phyloP scores from a whole-genome alignment of 2,329 filamentous ascomycete genomes.

The Zymoseptoria passerinii region DNA sequence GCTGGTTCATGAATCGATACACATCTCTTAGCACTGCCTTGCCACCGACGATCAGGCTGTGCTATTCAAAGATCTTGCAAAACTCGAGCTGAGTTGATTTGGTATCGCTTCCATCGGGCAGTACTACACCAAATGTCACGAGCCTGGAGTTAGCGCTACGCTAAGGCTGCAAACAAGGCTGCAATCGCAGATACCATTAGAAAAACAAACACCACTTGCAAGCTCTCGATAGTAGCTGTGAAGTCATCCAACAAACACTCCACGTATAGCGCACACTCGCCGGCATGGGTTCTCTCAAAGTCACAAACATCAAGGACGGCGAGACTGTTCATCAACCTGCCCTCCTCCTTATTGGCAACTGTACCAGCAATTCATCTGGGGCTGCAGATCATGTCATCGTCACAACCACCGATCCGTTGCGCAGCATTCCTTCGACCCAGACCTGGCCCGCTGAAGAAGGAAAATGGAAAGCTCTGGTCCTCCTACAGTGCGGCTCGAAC shows the following conservation, averaged over 20 bases:
- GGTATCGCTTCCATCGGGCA: too few relatives aligned
- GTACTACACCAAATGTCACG: background rate
- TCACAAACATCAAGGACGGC: slow-evolving; percentile 22
- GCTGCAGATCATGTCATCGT: slow-evolving; percentile 18
- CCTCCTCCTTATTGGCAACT: slow-evolving; percentile 26
- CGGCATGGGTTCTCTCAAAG: background rate
- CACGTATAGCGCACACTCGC: background rate
- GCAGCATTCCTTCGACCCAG: slow-evolving; percentile 11
- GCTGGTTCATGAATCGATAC: background rate
- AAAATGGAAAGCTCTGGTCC: slow-evolving; percentile 27
- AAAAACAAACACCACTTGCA: background rate
- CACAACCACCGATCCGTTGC: slow-evolving; percentile 21
- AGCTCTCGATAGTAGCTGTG: background rate
- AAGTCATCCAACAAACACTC: background rate
- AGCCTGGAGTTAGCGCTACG: background rate
- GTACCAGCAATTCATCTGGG: slow-evolving; percentile 12
- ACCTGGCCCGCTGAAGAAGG: slow-evolving; percentile 30
- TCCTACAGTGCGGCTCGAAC: slow-evolving; percentile 25
- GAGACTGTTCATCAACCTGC: slow-evolving; percentile 27
- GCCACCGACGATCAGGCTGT: too few relatives aligned
- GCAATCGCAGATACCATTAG: background rate
- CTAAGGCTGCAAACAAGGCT: background rate
- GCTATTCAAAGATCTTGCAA: too few relatives aligned
- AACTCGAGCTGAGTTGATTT: background rate
- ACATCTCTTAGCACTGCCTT: background rate